phyloP scores from a whole-genome alignment of 2,329 filamentous ascomycete species.

The Thelonectria discophora region DNA sequence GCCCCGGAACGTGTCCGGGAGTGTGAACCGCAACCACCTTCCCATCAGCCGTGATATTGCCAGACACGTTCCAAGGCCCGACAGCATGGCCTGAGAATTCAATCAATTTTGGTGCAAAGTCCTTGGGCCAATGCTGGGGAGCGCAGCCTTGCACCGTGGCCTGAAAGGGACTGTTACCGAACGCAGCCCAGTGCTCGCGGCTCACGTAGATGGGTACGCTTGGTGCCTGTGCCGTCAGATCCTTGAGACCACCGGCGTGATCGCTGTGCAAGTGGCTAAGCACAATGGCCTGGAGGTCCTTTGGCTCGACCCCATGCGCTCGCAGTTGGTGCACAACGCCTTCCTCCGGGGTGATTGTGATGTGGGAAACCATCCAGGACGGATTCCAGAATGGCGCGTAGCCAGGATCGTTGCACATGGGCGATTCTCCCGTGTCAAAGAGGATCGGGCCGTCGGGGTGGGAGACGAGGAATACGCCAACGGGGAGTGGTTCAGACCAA shows the following conservation, averaged over 20 bases:
- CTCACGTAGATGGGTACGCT: constrained; percentile 10
- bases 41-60: constrained; percentile 12
- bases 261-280: constrained; percentile 21
- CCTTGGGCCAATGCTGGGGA: constrained; percentile 11
- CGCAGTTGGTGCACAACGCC: constrained; percentile 13
- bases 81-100: constrained; percentile 1
- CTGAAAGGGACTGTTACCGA: constrained; percentile 2
- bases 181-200: constrained; percentile 13
- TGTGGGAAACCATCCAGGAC: background rate
- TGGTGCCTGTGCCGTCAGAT: constrained; percentile 1
- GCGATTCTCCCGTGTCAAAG: constrained; percentile 20
- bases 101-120: constrained; percentile 8
- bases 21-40: constrained; percentile 10
- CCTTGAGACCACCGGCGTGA: constrained; percentile 11
- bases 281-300: constrained; percentile 13
- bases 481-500: constrained; percentile 13
- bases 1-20: constrained; percentile 16
- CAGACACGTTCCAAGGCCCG: constrained; percentile 15
- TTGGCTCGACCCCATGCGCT: constrained; percentile 4
- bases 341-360: background rate
- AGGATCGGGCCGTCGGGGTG: constrained; percentile 15
- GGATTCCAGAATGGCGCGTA: constrained; percentile 12
- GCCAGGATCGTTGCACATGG: constrained; percentile 12
- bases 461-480: constrained; percentile 18
- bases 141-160: constrained; percentile 7